Percentiles rank a stretch among this genome's conserved stretches.
phyloP scores from a whole-genome alignment of 2,329 filamentous ascomycete species.

The Pseudogymnoascus sp. region DNA sequence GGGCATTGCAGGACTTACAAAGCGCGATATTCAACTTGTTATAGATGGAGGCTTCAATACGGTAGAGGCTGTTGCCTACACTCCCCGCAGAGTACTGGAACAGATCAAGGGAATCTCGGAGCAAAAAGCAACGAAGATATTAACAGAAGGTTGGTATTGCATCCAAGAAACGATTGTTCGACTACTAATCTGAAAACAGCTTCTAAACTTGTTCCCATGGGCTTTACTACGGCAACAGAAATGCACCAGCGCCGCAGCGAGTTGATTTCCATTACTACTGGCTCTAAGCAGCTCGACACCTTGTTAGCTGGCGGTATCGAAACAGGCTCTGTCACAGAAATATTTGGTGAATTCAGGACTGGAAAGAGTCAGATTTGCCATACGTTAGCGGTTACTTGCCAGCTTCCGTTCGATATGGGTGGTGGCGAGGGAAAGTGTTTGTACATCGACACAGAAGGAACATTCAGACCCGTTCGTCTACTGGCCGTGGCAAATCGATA shows the following conservation, averaged over 20 bases:
- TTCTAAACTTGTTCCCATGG: slow-evolving; percentile 95
- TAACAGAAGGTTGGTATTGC: slow-evolving; percentile 67
- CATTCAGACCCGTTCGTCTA: slow-evolving; percentile 85
- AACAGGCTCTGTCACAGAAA: slow-evolving; percentile 94
- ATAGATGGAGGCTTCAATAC: slow-evolving; percentile 91
- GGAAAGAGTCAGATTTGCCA: slow-evolving; percentile 99
- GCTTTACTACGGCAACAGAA: slow-evolving; percentile 96
- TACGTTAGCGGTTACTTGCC: slow-evolving; percentile 95
- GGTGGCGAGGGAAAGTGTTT: slow-evolving; percentile 97
- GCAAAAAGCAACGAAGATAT: slow-evolving; percentile 86
- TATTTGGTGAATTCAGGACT: slow-evolving; percentile 96
- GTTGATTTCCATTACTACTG: slow-evolving; percentile 95
- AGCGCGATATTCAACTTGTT: slow-evolving; percentile 88
- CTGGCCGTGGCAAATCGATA: slow-evolving; percentile 90
- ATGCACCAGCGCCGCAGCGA: slow-evolving; percentile 97
- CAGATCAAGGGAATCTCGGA: slow-evolving; percentile 98
- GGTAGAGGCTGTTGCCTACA: slow-evolving; percentile 93
- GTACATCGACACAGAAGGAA: slow-evolving; percentile 97
- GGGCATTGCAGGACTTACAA: slow-evolving; percentile 85
- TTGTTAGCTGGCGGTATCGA: slow-evolving; percentile 90
- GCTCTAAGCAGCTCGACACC: slow-evolving; percentile 95
- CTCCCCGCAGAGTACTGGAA: slow-evolving; percentile 72
- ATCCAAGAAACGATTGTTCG: background rate
- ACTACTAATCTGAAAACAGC: slow-evolving; percentile 43
- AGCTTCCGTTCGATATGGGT: slow-evolving; percentile 97